phyloP scores from a whole-genome alignment of 2,329 filamentous ascomycete species.

The Amphichorda felina region DNA sequence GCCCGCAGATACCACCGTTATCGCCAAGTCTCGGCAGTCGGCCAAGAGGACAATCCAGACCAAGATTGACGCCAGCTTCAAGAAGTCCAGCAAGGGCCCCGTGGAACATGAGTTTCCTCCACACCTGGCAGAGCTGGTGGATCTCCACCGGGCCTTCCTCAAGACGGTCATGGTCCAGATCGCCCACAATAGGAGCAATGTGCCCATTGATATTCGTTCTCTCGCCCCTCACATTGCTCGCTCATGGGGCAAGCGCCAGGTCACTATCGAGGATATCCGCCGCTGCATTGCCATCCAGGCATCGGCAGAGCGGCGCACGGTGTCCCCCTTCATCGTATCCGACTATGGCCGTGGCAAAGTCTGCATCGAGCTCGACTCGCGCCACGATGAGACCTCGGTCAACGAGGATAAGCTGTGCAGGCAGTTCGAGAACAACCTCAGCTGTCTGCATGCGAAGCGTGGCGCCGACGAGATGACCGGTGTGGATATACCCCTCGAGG shows the following conservation, averaged over 20 bases:
- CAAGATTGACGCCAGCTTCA: constrained; percentile 27
- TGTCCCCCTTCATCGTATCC: constrained; percentile 29
- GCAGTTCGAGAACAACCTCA: constrained; percentile 41
- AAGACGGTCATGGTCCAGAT: constrained; percentile 57
- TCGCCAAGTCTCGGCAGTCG: constrained; percentile 15
- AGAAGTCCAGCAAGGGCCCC: constrained; percentile 10
- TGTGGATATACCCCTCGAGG: constrained; percentile 35
- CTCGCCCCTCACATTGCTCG: constrained; percentile 52
- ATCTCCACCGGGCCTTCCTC: constrained; percentile 55
- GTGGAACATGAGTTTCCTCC: constrained; percentile 25
- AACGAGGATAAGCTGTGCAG: constrained; percentile 40
- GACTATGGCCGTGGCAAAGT: constrained; percentile 43
- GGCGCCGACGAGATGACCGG: constrained; percentile 16
- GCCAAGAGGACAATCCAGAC: constrained; percentile 16
- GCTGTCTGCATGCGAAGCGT: constrained; percentile 26
- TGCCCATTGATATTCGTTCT: constrained; percentile 50
- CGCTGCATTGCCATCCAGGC: constrained; percentile 52
- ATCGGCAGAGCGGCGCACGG: constrained; percentile 14
- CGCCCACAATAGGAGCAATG: constrained; percentile 52
- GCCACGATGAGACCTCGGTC: constrained; percentile 18
- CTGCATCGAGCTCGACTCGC: constrained; percentile 43
- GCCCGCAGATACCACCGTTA: constrained; percentile 16
- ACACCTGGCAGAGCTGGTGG: constrained; percentile 46
- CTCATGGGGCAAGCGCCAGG: constrained; percentile 60
- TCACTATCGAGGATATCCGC: constrained; percentile 53